phyloP scores from a whole-genome alignment of 2,329 filamentous ascomycete species.

The Aspergillaceae sp. region DNA sequence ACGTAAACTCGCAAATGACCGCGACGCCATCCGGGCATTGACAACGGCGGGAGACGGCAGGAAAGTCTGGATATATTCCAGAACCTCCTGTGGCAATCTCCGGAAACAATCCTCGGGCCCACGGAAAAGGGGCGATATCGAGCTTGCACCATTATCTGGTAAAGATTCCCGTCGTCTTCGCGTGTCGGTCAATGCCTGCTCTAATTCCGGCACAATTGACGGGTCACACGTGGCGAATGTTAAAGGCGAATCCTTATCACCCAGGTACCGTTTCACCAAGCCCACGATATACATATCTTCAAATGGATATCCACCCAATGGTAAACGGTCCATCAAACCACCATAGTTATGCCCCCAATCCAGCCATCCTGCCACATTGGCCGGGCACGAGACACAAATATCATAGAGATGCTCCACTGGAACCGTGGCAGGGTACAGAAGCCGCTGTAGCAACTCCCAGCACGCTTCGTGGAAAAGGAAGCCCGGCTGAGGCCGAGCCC shows the following conservation, averaged over 20 bases:
- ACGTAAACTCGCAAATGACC: constrained; percentile 13
- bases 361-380: constrained; percentile 4
- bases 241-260: constrained; percentile 4
- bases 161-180: background rate
- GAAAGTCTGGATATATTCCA: constrained; percentile 11
- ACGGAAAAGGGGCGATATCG: constrained; percentile 1
- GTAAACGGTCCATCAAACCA: constrained; percentile 5
- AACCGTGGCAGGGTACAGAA: constrained; percentile 7
- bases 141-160: background rate
- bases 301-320: constrained; percentile 6
- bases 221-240: constrained; percentile 5
- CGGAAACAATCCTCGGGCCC: constrained; percentile 8
- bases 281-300: constrained; percentile 7
- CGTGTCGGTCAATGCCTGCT: background rate
- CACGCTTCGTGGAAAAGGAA: constrained; percentile 15
- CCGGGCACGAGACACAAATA: constrained; percentile 12
- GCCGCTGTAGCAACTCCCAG: constrained; percentile 10
- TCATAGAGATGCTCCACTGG: constrained; percentile 12
- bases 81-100: constrained; percentile 10
- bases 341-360: constrained; percentile 13
- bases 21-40: constrained; percentile 9
- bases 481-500: constrained; percentile 4
- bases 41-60: constrained; percentile 8
- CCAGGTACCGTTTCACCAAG: constrained; percentile 1
- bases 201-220: background rate